Evolutionary conservation across 1,284 basidiomycete species (phyloP).

Genomic region (Xerocomus amazonicus): DNA sequence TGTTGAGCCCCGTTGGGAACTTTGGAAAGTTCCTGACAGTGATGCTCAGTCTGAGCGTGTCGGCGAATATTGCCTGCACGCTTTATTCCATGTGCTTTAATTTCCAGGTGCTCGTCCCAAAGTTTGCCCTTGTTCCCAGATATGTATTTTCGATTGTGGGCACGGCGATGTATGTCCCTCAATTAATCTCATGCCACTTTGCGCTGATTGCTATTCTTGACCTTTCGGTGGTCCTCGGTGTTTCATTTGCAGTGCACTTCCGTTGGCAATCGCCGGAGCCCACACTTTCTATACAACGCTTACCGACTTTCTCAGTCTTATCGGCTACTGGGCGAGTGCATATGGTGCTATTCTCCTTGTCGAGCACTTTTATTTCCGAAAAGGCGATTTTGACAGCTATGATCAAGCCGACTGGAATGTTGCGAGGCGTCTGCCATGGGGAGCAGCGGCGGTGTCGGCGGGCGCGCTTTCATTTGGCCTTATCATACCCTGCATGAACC

Average conservation of each 20-base stretch:
- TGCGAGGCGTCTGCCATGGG: constrained; percentile 55
- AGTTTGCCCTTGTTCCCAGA: constrained; percentile 66
- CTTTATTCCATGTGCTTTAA: constrained; percentile 85
- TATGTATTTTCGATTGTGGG: constrained; percentile 84
- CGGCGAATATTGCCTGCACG: constrained; percentile 81
- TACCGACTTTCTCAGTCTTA: constrained; percentile 67
- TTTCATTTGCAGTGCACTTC: constrained; percentile 37
- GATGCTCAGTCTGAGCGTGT: constrained; percentile 75
- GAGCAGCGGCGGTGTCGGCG: constrained; percentile 57
- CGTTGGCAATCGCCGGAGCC: constrained; percentile 65
- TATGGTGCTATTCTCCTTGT: constrained; percentile 57
- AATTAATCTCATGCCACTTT: not conserved
- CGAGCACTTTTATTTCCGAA: constrained; percentile 65
- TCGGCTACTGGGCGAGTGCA: constrained; percentile 67
- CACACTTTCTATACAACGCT: constrained; percentile 65
- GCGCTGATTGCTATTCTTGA: constrained; percentile 11
- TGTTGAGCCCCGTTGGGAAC: constrained; percentile 65
- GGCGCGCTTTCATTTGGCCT: constrained; percentile 49
- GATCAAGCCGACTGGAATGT: constrained; percentile 53
- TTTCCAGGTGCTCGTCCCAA: constrained; percentile 76
- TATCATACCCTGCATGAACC: constrained; percentile 66
- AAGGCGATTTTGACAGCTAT: constrained; percentile 48
- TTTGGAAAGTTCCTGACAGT: constrained; percentile 89
- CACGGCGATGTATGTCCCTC: constrained; percentile 65
- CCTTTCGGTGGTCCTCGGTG: not conserved